Evolutionary conservation across 169 alveolate genomes (phyloP).

Genomic region (Perkinsus olseni): DNA sequence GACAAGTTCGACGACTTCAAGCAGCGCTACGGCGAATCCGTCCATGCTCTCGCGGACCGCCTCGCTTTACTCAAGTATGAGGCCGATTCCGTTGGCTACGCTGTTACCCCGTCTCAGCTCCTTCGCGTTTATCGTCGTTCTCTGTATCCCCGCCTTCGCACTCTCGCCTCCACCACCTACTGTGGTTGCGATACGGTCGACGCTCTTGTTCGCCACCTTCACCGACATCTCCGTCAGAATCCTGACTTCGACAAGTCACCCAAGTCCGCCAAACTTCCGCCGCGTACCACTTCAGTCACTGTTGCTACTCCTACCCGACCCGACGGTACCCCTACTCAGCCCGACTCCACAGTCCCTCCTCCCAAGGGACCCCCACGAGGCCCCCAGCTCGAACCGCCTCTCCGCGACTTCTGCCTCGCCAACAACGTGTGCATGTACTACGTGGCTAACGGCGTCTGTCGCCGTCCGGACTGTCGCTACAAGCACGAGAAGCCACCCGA

Average conservation of each 20-base stretch:
- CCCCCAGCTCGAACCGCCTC: background rate
- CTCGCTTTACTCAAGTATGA: background rate
- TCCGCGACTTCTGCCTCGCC: background rate
- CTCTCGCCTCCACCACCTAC: background rate
- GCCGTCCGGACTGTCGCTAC: background rate
- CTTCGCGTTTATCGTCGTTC: background rate
- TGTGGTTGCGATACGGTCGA: background rate
- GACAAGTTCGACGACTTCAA: background rate
- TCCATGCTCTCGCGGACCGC: background rate
- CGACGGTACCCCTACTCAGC: background rate
- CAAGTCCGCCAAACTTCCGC: background rate
- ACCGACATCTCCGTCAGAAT: background rate
- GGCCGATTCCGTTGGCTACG: background rate
- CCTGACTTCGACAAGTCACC: background rate
- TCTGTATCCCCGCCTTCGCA: background rate
- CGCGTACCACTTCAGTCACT: no score
- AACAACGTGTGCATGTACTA: background rate
- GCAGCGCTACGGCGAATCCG: background rate
- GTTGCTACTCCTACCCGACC: no score
- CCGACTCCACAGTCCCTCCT: background rate
- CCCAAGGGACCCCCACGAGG: background rate
- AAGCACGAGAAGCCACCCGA: background rate
- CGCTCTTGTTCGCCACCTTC: background rate
- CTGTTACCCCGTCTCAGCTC: background rate
- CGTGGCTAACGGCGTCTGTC: background rate